A percentile compares a stretch with the other conserved stretches of the same genome.
These are phyloP conservation scores for Talaromyces nanjingensis DNA, from an alignment of 495 filamentous ascomycete species.

Conservation along the genomic window DNA sequence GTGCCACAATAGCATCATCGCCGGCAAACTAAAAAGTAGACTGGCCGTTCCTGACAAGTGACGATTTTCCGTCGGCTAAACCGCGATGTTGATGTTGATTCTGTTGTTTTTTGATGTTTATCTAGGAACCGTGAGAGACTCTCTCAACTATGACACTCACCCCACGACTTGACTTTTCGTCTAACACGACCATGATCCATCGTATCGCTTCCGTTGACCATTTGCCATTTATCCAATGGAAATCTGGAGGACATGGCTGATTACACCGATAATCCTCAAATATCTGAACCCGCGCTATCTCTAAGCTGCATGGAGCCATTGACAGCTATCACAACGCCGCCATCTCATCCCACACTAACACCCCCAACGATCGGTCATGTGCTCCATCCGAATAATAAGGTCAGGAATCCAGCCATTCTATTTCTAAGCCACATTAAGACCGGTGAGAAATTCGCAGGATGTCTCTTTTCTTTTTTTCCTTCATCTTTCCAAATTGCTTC, in stretches of 20 bases:
- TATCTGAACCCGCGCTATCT: not conserved
- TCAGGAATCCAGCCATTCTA: not conserved
- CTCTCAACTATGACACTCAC: not conserved
- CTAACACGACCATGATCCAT: not conserved
- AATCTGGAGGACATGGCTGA: not conserved
- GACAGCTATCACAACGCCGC: conserved; percentile 1
- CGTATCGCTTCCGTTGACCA: not conserved
- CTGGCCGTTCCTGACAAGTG: conserved; percentile 4
- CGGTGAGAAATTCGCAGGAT: not conserved
- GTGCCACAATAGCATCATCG: conserved; percentile 4
- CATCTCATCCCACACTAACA: conserved; percentile 5
- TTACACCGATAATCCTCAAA: not conserved
- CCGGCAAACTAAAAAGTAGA: not conserved
- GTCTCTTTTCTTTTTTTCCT: not conserved
- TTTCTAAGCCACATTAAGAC: not conserved
- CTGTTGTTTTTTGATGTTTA: not conserved
- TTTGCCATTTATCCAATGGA: not conserved
- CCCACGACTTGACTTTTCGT: not conserved
- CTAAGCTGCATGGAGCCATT: conserved; percentile 1
- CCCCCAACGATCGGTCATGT: conserved; percentile 1
- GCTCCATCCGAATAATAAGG: not conserved
- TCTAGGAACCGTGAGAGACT: too few relatives aligned
- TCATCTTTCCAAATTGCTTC: not conserved
- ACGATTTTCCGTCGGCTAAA: not conserved
- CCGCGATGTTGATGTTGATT: not conserved